A percentile compares a stretch with the other conserved stretches of the same genome.
phyloP scores from a whole-genome alignment of 2,329 filamentous ascomycete species.

The Elsinoe perseae region DNA sequence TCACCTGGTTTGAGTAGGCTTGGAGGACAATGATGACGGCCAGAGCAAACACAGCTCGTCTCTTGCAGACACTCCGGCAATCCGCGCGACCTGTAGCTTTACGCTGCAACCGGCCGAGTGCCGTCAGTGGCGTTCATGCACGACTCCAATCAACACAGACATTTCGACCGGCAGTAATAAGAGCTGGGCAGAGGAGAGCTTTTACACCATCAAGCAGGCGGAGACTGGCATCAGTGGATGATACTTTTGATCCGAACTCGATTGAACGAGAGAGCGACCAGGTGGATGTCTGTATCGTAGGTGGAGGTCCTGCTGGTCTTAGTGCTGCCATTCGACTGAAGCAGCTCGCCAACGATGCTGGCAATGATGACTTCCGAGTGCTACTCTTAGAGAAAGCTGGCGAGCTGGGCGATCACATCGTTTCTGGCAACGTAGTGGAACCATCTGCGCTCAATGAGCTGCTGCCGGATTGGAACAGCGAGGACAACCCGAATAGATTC shows the following conservation, averaged over 20 bases:
- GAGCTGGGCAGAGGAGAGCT: conserved; percentile 30
- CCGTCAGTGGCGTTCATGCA: conserved; percentile 1
- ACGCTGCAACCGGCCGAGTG: not conserved
- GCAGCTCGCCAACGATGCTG: conserved; percentile 87
- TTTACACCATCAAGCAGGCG: conserved; percentile 26
- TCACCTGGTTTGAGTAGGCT: not conserved
- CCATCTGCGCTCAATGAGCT: conserved; percentile 82
- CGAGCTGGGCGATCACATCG: conserved; percentile 87
- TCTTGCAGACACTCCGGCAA: conserved; percentile 4
- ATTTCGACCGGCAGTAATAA: conserved; percentile 28
- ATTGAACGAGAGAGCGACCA: conserved; percentile 84
- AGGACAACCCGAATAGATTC: conserved; percentile 82
- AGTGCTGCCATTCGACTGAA: conserved; percentile 90
- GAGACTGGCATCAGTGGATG: conserved; percentile 32
- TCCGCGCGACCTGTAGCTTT: not conserved
- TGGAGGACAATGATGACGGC: not conserved
- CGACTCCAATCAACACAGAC: conserved; percentile 14
- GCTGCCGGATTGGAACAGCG: conserved; percentile 84
- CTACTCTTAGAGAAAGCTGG: conserved; percentile 90
- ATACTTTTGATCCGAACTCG: conserved; percentile 38
- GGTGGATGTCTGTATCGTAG: conserved; percentile 95
- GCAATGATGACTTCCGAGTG: conserved; percentile 92
- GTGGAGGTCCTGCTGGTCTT: conserved; percentile 88
- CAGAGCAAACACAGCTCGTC: not conserved
- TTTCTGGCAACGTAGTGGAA: conserved; percentile 92